These are phyloP conservation scores for Fagus crenata DNA, from an alignment of 306 rosid species.

Conservation along the genomic window DNA sequence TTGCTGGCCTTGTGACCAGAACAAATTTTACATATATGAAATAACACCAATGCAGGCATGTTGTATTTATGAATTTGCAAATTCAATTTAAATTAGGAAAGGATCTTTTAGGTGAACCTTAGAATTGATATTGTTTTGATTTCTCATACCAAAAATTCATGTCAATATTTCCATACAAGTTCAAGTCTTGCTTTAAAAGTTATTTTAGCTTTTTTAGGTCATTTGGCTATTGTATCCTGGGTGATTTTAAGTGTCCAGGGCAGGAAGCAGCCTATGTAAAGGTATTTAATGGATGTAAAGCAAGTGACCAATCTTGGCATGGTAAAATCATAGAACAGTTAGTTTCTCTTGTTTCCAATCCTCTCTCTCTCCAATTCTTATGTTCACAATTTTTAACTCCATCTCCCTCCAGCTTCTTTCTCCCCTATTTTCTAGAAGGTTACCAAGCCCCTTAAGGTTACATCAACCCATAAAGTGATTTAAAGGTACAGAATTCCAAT, in stretches of 20 bases:
- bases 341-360: too few relatives aligned
- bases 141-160: background rate
- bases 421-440: background rate
- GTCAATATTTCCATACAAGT: background rate
- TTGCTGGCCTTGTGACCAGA: background rate
- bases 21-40: background rate
- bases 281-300: background rate
- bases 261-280: background rate
- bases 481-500: background rate
- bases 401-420: background rate
- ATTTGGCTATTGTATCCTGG: background rate
- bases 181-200: background rate
- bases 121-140: background rate
- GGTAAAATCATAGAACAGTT: background rate
- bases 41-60: background rate
- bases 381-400: background rate
- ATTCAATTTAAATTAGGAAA: background rate
- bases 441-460: background rate
- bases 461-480: background rate
- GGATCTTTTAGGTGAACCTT: background rate
- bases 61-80: background rate
- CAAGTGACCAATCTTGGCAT: background rate
- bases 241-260: background rate
- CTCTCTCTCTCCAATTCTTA: too few relatives aligned
- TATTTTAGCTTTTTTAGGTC: background rate